Base-by-base conservation (phyloP, 805 yeast genomes). In the Jamesozyma piceae region DNA sequence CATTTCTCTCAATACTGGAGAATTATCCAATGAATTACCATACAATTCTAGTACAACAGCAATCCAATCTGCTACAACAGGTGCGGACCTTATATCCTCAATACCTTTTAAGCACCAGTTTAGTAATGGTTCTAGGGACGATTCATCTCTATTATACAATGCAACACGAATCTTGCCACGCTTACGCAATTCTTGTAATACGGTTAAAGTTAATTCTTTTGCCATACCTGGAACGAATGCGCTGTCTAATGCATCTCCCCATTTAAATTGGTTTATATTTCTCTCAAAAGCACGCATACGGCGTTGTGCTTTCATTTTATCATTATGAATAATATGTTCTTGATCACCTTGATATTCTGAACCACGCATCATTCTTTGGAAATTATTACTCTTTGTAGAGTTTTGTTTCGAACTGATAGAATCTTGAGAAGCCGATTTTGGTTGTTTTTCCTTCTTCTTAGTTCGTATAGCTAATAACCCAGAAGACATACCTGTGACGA, bases 391-490 rank as follows among this genome's bases (percentile, higher is more conserved):
- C 47, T 60, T 63, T 2, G 34, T 36, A 4, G 38, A 33, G 13
- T 36, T 35, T 27, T 26, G 20, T 30, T n/a, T 28, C 4, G 20
- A 29, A 11, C 21, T 22, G 15, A 27, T 19, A 17, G 28, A 13
- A 13, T 43, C 39, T 3, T 31, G 29, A n/a, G 35, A 21, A 10
- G 43, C 29, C 6, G 49, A 14, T 26, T 11, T 36, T 48, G 29
- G 24, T 24, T n/a, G 24, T 69, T 38, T 55, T 72, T 78, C 73
- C 24, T 84, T 75, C 62, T 82, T 84, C 56, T 94, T 76, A 1
- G 97, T 90, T 59, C 97, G 75, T 41, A 92, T 82, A 8, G 95
- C 80, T 38, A 92, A 67, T 44, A 92, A 69, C 4, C 98, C 98
- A 1, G 95, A 80, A 6, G 89, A 80, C 50, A 92, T 73, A 39